phyloP scores from a whole-genome alignment of 2,329 filamentous ascomycete genomes.

The Rasamsonia emersonii region DNA sequence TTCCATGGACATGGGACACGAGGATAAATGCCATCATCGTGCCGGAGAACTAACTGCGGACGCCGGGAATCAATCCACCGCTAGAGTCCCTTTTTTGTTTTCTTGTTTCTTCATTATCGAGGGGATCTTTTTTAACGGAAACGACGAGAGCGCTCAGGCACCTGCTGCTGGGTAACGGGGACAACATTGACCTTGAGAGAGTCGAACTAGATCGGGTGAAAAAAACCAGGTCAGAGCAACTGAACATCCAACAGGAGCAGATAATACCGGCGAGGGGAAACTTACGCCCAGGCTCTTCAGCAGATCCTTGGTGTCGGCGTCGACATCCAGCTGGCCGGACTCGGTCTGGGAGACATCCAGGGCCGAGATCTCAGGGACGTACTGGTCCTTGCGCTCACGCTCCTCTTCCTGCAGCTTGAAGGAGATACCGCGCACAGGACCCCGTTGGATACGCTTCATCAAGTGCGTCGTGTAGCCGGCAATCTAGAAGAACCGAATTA shows the following conservation, averaged over 20 bases:
- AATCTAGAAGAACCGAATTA: constrained; percentile 52
- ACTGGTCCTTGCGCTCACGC: constrained; percentile 99
- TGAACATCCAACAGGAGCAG: neutral
- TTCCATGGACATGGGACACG: too few species aligned
- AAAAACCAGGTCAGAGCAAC: constrained; percentile 1
- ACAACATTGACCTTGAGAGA: constrained; percentile 94
- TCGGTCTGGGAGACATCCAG: constrained; percentile 96
- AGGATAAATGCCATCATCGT: too few species aligned
- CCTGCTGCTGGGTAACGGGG: constrained; percentile 79
- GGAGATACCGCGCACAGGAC: constrained; percentile 98
- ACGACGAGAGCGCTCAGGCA: constrained; percentile 69
- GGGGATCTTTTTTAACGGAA: constrained; percentile 42
- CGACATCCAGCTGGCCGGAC: constrained; percentile 87
- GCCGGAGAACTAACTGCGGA: too few species aligned
- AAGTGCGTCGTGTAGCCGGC: constrained; percentile 96
- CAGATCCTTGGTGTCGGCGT: constrained; percentile 96
- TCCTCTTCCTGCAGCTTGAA: constrained; percentile 99
- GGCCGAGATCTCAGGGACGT: constrained; percentile 96
- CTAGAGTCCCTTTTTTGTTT: constrained; percentile 15
- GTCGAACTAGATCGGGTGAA: constrained; percentile 67
- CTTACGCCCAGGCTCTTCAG: constrained; percentile 97
- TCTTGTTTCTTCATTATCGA: constrained; percentile 5
- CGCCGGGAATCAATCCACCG: too few species aligned
- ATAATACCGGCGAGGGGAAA: constrained; percentile 26
- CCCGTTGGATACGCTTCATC: constrained; percentile 99